A percentile compares a stretch with the other conserved stretches of the same genome.
phyloP scores from a whole-genome alignment of 2,329 filamentous ascomycete genomes.

The Trichoderma koningiopsis region DNA sequence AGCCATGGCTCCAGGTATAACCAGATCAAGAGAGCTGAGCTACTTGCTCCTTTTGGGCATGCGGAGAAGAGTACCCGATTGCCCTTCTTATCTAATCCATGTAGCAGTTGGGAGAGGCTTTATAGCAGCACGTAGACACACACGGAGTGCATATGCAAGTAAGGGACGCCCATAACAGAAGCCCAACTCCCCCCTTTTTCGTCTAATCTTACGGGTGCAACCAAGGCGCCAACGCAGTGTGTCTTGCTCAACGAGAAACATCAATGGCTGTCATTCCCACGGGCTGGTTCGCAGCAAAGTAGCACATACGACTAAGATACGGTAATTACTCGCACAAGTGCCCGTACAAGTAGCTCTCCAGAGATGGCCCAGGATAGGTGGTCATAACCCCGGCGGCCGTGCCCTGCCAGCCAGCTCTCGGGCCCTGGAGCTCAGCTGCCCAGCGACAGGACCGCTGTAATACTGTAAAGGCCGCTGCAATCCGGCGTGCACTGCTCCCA shows the following conservation, averaged over 20 bases:
- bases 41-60: not conserved
- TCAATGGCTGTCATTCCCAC: not conserved
- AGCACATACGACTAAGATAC: not conserved
- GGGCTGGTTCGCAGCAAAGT: not conserved
- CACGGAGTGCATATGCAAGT: constrained; percentile 1
- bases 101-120: not conserved
- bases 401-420: not conserved
- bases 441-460: not conserved
- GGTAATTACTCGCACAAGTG: not conserved
- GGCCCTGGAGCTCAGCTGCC: not conserved
- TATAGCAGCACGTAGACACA: not conserved
- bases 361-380: not conserved
- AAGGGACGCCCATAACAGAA: constrained; percentile 1
- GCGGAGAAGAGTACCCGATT: not conserved
- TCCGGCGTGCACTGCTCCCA: constrained; percentile 6
- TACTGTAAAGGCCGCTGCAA: not conserved
- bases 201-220: not conserved
- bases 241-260: not conserved
- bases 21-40: not conserved
- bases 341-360: not conserved
- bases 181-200: not conserved
- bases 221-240: not conserved
- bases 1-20: not conserved
- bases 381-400: not conserved
- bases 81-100: not conserved